Evolutionary conservation across 148 eudicot genomes (phyloP).

Genomic region (Vaccinium macrocarpon): DNA sequence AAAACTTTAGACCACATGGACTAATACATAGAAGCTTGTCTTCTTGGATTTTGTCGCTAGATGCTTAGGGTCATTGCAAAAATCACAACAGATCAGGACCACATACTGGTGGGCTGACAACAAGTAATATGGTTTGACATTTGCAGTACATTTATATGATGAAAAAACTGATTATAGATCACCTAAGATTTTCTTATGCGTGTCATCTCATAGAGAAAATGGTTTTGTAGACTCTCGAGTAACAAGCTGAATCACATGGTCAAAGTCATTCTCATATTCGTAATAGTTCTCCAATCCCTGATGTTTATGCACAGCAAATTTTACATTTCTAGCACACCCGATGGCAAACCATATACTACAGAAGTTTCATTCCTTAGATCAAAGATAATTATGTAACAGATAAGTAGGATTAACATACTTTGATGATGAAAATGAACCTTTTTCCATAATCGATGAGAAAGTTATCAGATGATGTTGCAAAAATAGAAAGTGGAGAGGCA

Average conservation of each 20-base stretch:
- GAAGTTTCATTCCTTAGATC: not conserved
- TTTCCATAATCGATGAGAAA: conserved; percentile 63
- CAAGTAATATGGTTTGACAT: not conserved
- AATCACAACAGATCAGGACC: not conserved
- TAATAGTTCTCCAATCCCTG: not conserved
- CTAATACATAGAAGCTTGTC: conserved; percentile 4
- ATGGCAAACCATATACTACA: not conserved
- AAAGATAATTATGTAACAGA: not conserved
- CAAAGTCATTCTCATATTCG: not conserved
- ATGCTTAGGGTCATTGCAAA: not conserved
- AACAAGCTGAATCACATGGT: not conserved
- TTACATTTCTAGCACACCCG: not conserved
- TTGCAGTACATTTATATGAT: not conserved
- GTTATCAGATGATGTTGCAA: conserved; percentile 62
- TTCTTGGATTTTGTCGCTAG: not conserved
- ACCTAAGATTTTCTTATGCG: not conserved
- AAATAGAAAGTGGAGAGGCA: conserved; percentile 74
- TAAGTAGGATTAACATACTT: conserved; percentile 51
- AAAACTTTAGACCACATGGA: not conserved
- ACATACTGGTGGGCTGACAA: not conserved
- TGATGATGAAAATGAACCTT: conserved; percentile 69
- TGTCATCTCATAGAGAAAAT: not conserved
- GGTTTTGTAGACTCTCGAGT: not conserved
- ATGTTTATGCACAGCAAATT: not conserved
- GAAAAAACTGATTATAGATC: not conserved